Conservation (phyloP, 176 grass and related monocot genomes). For the Puya raimondii region DNA sequence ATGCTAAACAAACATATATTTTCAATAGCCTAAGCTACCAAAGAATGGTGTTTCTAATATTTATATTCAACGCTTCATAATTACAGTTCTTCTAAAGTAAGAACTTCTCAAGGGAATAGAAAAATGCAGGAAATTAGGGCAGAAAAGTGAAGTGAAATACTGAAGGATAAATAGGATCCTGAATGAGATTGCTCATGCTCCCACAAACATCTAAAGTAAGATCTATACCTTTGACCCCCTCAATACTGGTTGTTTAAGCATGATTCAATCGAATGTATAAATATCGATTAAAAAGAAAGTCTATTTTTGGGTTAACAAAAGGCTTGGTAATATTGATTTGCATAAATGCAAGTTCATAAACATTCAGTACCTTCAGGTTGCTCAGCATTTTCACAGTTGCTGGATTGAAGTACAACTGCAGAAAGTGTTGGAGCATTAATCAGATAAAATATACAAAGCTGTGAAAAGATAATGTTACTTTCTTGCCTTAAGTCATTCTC, state of each 20-base stretch:
- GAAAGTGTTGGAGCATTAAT: constrained; percentile 25
- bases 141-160: neutral
- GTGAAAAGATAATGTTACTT: neutral
- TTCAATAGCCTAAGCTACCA: no score
- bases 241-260: no score
- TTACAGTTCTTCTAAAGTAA: no score
- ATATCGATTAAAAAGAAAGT: no score
- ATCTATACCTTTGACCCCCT: no score
- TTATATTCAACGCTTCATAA: no score
- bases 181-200: neutral
- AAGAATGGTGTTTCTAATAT: no score
- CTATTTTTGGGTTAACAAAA: no score
- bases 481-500: neutral
- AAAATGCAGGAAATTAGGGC: neutral
- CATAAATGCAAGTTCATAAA: neutral
- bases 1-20: neutral
- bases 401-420: constrained; percentile 98
- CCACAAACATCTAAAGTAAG: neutral
- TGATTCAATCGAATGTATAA: no score
- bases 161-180: neutral
- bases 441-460: constrained; percentile 23
- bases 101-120: neutral
- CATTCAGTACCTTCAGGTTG: constrained; percentile 65
- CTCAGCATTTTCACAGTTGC: constrained; percentile 97
- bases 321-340: neutral